These are phyloP conservation scores for Xylariaceae sp. DNA, from an alignment of 2,329 filamentous ascomycete species.

Conservation along the genomic window DNA sequence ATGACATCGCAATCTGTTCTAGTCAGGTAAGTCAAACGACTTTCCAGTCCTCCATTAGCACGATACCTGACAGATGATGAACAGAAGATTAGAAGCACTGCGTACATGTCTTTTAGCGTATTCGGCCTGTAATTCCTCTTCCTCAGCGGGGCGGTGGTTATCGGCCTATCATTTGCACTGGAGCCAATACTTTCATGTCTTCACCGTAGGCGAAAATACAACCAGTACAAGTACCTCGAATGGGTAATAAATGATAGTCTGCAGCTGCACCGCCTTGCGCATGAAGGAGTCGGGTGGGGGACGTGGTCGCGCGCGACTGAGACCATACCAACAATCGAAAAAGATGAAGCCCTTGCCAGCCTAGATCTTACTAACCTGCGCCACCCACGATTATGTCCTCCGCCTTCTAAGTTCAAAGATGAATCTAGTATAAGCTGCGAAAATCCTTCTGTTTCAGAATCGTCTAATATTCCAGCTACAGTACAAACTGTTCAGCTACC, in stretches of 20 bases:
- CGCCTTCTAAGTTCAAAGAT: too few relatives aligned
- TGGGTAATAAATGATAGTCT: background rate
- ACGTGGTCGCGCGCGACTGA: background rate
- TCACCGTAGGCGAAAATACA: background rate
- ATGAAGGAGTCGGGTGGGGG: background rate
- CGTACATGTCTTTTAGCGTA: too few relatives aligned
- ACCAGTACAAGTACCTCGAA: background rate
- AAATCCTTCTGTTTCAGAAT: too few relatives aligned
- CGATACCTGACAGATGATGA: background rate
- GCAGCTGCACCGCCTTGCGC: constrained; percentile 5
- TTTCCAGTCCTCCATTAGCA: too few relatives aligned
- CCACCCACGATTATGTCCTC: too few relatives aligned
- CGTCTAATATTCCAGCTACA: too few relatives aligned
- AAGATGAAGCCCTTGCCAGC: background rate
- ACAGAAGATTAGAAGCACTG: background rate
- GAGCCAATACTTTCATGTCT: background rate
- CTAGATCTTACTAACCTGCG: too few relatives aligned
- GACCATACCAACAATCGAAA: background rate
- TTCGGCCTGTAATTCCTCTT: too few relatives aligned
- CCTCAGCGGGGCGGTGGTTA: background rate
- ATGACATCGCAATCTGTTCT: too few relatives aligned
- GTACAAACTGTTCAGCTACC: too few relatives aligned
- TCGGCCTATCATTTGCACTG: background rate
- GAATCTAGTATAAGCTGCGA: too few relatives aligned
- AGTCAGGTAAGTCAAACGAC: background rate